Conservation (phyloP, 1,139 yeast species). For the Arxiozyma telluris region DNA sequence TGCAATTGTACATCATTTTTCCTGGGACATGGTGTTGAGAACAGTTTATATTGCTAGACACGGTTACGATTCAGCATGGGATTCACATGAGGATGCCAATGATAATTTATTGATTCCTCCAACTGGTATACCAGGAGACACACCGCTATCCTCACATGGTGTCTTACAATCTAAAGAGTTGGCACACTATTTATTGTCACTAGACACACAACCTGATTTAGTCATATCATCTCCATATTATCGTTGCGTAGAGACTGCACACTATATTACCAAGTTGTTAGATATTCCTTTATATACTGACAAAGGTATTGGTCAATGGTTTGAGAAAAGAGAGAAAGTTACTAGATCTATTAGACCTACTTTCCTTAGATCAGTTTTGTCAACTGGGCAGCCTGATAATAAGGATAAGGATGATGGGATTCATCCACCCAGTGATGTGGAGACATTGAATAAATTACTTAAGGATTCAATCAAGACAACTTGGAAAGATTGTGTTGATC, state of each 20-base stretch:
- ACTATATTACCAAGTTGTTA: conserved; percentile 51
- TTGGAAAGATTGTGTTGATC: conserved; percentile 39
- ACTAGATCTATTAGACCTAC: neutral
- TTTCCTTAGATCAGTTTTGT: neutral
- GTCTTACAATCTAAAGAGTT: conserved; percentile 69
- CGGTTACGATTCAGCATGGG: conserved; percentile 76
- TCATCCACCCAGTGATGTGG: conserved; percentile 52
- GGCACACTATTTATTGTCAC: conserved; percentile 41
- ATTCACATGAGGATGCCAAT: conserved; percentile 48
- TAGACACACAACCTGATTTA: conserved; percentile 49
- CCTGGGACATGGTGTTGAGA: conserved; percentile 26
- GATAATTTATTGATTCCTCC: conserved; percentile 67
- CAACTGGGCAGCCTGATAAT: neutral
- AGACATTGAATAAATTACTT: conserved; percentile 43
- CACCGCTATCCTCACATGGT: conserved; percentile 73
- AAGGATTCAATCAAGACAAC: conserved; percentile 37
- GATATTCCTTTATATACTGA: conserved; percentile 55
- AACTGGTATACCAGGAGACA: conserved; percentile 76
- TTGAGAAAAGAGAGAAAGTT: conserved; percentile 27
- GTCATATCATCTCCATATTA: conserved; percentile 78
- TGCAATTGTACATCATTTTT: too few relatives aligned
- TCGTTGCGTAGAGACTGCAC: conserved; percentile 77
- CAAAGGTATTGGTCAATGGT: conserved; percentile 69
- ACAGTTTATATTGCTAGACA: conserved; percentile 44
- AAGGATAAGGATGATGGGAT: conserved; percentile 25